Percentiles rank a stretch among this genome's conserved stretches.
These are phyloP conservation scores for Candida sakaeoensis DNA, from an alignment of 805 yeast genomes.

Conservation along the genomic window DNA sequence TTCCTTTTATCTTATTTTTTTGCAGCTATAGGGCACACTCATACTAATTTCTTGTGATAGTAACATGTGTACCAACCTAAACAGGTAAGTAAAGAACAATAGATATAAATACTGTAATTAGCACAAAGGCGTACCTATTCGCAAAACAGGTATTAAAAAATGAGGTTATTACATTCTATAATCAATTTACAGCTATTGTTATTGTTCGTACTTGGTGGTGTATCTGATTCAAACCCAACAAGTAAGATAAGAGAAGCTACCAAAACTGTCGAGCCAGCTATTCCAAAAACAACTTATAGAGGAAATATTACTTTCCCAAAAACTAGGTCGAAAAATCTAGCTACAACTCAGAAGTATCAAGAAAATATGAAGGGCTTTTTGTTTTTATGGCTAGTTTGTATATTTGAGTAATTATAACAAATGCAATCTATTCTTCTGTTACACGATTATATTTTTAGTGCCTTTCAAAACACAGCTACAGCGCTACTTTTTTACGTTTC, in stretches of 20 bases:
- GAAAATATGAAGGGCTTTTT: neutral
- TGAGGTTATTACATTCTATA: neutral
- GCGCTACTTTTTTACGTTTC: too few relatives aligned
- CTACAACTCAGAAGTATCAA: neutral
- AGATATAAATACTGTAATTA: neutral
- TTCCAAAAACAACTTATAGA: neutral
- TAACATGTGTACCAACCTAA: too few relatives aligned
- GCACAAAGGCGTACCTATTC: too few relatives aligned
- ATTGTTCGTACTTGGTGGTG: neutral
- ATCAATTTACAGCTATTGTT: neutral
- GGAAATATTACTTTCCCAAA: neutral
- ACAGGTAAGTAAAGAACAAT: neutral
- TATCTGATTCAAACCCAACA: neutral
- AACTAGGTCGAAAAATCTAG: neutral
- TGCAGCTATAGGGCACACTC: too few relatives aligned
- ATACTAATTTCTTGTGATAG: too few relatives aligned
- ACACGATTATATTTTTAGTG: neutral
- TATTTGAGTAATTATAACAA: too few relatives aligned
- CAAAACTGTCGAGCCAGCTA: constrained; percentile 1
- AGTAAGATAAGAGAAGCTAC: constrained; percentile 1
- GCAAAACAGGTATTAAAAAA: too few relatives aligned
- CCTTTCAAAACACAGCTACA: too few relatives aligned
- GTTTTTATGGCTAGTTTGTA: neutral
- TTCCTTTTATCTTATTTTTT: too few relatives aligned
- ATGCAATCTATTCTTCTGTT: neutral